Percentiles rank a stretch among this genome's conserved stretches.
phyloP scores from a whole-genome alignment of 1,284 basidiomycete genomes.

The Entoloma clypeatum region DNA sequence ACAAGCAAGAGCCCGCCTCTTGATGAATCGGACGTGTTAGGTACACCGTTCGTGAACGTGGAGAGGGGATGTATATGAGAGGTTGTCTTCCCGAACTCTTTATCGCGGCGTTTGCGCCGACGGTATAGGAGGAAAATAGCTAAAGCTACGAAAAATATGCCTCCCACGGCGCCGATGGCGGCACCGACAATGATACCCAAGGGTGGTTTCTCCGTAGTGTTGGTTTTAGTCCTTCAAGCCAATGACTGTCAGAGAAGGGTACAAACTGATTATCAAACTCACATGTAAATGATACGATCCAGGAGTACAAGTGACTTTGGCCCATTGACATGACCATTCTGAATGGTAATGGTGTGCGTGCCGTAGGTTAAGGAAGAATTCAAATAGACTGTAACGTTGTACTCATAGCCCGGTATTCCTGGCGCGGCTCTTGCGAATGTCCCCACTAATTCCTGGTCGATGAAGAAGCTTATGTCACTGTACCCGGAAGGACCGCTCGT shows the following conservation, averaged over 20 bases:
- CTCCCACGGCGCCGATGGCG: constrained; percentile 1
- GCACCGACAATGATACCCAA: constrained; percentile 4
- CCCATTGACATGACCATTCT: constrained; percentile 25
- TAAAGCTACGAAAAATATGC: not conserved
- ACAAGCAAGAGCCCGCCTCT: too few species aligned
- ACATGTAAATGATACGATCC: constrained; percentile 30
- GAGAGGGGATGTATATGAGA: too few species aligned
- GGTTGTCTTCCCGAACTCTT: too few species aligned
- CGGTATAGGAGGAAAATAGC: constrained; percentile 14
- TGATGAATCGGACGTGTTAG: too few species aligned
- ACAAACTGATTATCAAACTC: not conserved
- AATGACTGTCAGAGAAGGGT: not conserved
- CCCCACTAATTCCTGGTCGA: constrained; percentile 31
- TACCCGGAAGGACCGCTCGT: constrained; percentile 18
- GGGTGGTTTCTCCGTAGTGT: not conserved
- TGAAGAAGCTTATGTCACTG: constrained; percentile 34
- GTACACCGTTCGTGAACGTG: too few species aligned
- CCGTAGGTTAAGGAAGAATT: constrained; percentile 17
- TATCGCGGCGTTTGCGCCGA: constrained; percentile 6
- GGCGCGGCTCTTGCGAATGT: constrained; percentile 22
- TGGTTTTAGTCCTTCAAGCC: not conserved
- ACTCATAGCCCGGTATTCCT: constrained; percentile 23
- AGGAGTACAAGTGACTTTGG: constrained; percentile 25
- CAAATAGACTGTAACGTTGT: constrained; percentile 30
- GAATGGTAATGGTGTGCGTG: constrained; percentile 24